A percentile compares a stretch with the other conserved stretches of the same genome.
Conservation (phyloP, 2,329 filamentous ascomycete species). For the Diaporthe sp. region DNA sequence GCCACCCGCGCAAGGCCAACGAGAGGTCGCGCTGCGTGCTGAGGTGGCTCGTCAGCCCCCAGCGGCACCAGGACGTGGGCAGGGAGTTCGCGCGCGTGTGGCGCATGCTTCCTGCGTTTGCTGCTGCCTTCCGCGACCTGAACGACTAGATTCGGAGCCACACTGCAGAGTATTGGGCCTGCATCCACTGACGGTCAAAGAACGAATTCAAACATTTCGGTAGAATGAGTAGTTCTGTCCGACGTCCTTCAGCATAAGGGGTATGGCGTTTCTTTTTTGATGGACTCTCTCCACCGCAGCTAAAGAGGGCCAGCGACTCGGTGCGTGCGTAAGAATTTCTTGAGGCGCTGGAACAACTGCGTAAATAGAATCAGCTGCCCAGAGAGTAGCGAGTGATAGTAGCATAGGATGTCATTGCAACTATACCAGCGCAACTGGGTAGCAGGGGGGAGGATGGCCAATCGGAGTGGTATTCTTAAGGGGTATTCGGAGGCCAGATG, state of each 20-base stretch:
- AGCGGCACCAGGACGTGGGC: slow-evolving; percentile 4
- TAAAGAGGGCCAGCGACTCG: no score
- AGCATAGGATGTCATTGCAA: neutral
- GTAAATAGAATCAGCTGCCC: neutral
- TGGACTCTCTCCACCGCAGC: neutral
- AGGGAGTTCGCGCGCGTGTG: neutral
- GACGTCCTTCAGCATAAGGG: neutral
- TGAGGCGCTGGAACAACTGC: no score
- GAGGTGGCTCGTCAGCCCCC: slow-evolving; percentile 14
- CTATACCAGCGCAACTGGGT: no score
- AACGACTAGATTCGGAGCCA: neutral
- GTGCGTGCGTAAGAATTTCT: neutral
- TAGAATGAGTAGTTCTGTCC: no score
- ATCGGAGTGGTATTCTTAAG: neutral
- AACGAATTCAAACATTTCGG: neutral
- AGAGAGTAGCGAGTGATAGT: neutral
- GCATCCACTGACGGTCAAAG: neutral
- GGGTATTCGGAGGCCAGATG: neutral
- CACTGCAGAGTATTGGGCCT: neutral
- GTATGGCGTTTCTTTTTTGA: neutral
- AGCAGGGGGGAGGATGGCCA: neutral
- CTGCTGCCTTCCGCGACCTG: neutral
- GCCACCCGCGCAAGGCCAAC: neutral
- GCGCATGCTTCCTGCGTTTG: neutral
- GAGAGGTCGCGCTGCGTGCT: neutral